Base-by-base conservation (phyloP, 805 yeast genomes). In the Metschnikowia matae region DNA sequence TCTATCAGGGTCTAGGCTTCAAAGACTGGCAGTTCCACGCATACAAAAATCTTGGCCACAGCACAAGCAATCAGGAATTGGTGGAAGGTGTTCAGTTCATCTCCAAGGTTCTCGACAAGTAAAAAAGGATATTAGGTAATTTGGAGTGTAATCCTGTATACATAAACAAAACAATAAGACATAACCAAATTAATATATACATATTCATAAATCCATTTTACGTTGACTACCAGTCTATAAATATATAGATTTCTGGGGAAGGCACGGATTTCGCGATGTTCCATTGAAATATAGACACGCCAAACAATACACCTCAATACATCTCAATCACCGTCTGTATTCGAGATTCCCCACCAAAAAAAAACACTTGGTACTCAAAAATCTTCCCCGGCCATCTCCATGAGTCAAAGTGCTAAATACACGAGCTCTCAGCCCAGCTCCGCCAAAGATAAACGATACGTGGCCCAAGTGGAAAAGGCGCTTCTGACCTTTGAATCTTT, bases 401-500 rank as follows among this genome's bases (percentile, higher is more conserved):
- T 36, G 46, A 34, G 46, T 26, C 32, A 33, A 17, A 20, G 8
- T 43, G 39, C 39, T n/a, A 33, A 26, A 44, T 23, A 8, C 13
- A 20, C 26, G 21, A 40, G 43, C 26, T 23, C 46, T 3, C 46
- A 20, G 31, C 32, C 40, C 15, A 15, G 13, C 20, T 68, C 90
- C 1, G 82, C 83, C 59, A 51, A 52, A 33, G 91, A 86, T 62
- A 85, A 81, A 69, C 82, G 86, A 52, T 85, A 83, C 61, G 70
- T 75, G 18, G 74, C 80, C n/a, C 82, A 78, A 50, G 78, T 92
- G 11, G 92, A 87, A 47, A 80, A 84, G 56, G 88, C 94, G 0
- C 71, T 94, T 20, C 76, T 79, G 6, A 74, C 81, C 17, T 92
- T 92, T 70, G 96, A 89, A 47, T 70, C 87, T 1, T 85, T 90